Base-by-base conservation (phyloP, 345 rosid species). In the Boechera divaricarpa region DNA sequence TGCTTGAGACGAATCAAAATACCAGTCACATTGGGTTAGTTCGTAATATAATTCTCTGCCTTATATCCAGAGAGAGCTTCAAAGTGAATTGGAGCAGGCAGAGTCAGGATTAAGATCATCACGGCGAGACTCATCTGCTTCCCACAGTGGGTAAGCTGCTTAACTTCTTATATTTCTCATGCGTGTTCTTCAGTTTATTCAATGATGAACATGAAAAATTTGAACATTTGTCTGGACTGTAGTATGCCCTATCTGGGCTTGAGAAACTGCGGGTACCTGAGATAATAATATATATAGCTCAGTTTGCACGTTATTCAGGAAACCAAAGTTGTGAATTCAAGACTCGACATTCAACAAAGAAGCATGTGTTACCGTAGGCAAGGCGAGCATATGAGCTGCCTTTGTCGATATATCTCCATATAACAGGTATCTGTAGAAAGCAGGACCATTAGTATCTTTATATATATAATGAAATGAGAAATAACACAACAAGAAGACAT, bases 331-430 rank as follows among this genome's bases (percentile, higher is more conserved):
- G 26, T 7, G 24, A 63, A 61, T 21, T 44, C 53, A 63, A 71
- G 21, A 51, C 16, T 36, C 1, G 11, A 61, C 5, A 48, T 32
- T 76, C 5, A 12, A 59, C 24, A 56, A 18, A 41, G 15, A 13
- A 67, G 49, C 35, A 69, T 41, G 53, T 51, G 59, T 74, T 78
- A 94, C 98, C 94, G 89, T 85, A 47, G 98, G 98, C 81, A 82
- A 77, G 31, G 90, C 85, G 75, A 95, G 98, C 96, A 89, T 89
- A 80, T 86, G 89, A 31, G 91, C 97, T 42, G 93, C 98, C 83
- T 86, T 95, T 3, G 90, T 85, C 36, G 98, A 88, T 74, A 95
- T 81, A 71, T 95, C 94, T 76, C 96, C 99, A 80, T 89, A 95
- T 63, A 92, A 77, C 73, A 95, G 98, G 79, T 95, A 95, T 83